Percentiles rank a stretch among this genome's conserved stretches.
phyloP scores from a whole-genome alignment of 495 filamentous ascomycete species.

The Aspergillus affinis region DNA sequence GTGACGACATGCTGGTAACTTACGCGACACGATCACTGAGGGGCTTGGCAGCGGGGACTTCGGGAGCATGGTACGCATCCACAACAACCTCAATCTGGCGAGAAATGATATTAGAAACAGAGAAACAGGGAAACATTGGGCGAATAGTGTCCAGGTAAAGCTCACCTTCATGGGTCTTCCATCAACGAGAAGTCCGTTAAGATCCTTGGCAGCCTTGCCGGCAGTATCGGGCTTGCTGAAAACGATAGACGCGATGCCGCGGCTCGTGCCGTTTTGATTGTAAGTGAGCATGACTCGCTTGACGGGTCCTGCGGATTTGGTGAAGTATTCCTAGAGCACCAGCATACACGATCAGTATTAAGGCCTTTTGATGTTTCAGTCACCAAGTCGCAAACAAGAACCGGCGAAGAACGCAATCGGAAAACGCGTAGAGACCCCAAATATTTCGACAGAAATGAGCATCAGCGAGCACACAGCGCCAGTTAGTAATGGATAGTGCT shows the following conservation, averaged over 20 bases:
- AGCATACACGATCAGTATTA: conserved; percentile 43
- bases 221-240: conserved; percentile 78
- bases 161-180: conserved; percentile 84
- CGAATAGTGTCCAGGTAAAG: neutral
- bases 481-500: conserved; percentile 41
- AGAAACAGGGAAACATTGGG: no score
- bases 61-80: conserved; percentile 67
- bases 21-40: conserved; percentile 86
- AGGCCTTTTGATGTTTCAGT: conserved; percentile 23
- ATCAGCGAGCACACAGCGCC: conserved; percentile 72
- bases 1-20: conserved; percentile 24
- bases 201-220: conserved; percentile 72
- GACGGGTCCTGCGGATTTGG: conserved; percentile 81
- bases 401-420: conserved; percentile 26
- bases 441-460: conserved; percentile 42
- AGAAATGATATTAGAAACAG: conserved; percentile 12
- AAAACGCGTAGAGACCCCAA: conserved; percentile 26
- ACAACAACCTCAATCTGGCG: conserved; percentile 81
- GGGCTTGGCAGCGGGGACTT: conserved; percentile 64
- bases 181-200: conserved; percentile 88
- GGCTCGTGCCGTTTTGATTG: conserved; percentile 86
- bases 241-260: conserved; percentile 78
- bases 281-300: conserved; percentile 87
- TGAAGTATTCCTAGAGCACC: conserved; percentile 87
- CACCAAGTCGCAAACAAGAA: conserved; percentile 13